These are phyloP conservation scores for Penicillium brasilianum DNA, from an alignment of 2,329 filamentous ascomycete species.

Conservation along the genomic window DNA sequence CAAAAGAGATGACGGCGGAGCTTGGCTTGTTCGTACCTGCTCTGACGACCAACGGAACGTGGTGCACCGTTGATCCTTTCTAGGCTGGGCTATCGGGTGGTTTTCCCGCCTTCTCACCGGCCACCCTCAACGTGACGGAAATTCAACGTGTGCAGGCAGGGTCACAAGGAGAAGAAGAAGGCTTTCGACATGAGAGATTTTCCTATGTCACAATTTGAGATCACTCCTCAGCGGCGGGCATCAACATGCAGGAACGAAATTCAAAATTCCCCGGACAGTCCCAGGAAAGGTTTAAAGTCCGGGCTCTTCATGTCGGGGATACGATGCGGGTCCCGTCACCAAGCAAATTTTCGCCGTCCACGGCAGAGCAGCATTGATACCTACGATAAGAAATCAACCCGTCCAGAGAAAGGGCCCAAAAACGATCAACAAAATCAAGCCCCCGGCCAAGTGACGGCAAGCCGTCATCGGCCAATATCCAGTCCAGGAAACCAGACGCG, in stretches of 20 bases:
- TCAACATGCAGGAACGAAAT: conserved; percentile 8
- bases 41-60: conserved; percentile 15
- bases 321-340: conserved; percentile 10
- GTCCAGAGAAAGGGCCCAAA: not conserved
- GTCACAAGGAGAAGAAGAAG: not conserved
- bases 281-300: not conserved
- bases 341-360: not conserved
- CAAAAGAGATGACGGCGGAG: conserved; percentile 16
- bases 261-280: conserved; percentile 2
- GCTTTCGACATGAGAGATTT: not conserved
- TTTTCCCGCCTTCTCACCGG: conserved; percentile 5
- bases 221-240: not conserved
- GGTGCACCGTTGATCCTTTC: conserved; percentile 24
- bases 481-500: conserved; percentile 1
- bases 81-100: conserved; percentile 6
- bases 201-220: not conserved
- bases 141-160: conserved; percentile 7
- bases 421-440: conserved; percentile 19
- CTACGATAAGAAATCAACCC: conserved; percentile 19
- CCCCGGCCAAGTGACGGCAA: conserved; percentile 11
- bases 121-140: conserved; percentile 11
- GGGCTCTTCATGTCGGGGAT: not conserved
- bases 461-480: conserved; percentile 7
- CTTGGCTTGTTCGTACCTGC: conserved; percentile 6
- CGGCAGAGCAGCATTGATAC: conserved; percentile 2